Evolutionary conservation across 768 basidiomycete genomes (phyloP).

Genomic region (Psilocybe tampanensis): DNA sequence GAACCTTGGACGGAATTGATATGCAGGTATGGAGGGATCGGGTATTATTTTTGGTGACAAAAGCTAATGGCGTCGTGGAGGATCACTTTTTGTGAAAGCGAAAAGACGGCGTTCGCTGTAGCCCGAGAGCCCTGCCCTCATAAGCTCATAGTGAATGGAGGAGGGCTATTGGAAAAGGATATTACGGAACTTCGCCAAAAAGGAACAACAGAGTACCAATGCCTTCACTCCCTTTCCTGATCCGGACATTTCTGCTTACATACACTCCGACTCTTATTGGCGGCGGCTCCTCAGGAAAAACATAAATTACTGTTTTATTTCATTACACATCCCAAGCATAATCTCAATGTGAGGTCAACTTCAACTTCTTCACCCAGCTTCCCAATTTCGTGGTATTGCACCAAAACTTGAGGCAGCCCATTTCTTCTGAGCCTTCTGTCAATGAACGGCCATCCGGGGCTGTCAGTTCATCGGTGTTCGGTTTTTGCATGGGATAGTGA

Average conservation of each 20-base stretch:
- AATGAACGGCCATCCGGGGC: background rate
- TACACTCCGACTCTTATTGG: background rate
- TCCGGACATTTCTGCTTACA: background rate
- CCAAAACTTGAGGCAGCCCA: constrained; percentile 1
- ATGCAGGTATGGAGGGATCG: background rate
- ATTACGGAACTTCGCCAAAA: constrained; percentile 10
- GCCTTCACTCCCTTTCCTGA: constrained; percentile 17
- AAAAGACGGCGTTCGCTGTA: constrained; percentile 14
- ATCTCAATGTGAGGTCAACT: background rate
- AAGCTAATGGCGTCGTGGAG: background rate
- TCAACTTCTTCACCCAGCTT: constrained; percentile 25
- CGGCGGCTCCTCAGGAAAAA: background rate
- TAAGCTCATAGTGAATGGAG: constrained; percentile 30
- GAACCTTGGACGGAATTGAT: background rate
- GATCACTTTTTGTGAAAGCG: constrained; percentile 5
- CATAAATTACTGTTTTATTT: no score
- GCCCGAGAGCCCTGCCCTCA: constrained; percentile 38
- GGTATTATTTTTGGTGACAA: constrained; percentile 2
- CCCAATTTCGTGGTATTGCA: constrained; percentile 10
- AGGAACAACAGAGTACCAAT: constrained; percentile 14
- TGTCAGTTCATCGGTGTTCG: background rate
- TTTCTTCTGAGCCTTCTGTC: background rate
- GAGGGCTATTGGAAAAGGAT: constrained; percentile 15
- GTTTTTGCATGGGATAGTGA: constrained; percentile 15
- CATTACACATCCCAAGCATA: background rate